These are phyloP conservation scores for Arachis monticola DNA, from an alignment of 331 rosid genomes.

Conservation along the genomic window DNA sequence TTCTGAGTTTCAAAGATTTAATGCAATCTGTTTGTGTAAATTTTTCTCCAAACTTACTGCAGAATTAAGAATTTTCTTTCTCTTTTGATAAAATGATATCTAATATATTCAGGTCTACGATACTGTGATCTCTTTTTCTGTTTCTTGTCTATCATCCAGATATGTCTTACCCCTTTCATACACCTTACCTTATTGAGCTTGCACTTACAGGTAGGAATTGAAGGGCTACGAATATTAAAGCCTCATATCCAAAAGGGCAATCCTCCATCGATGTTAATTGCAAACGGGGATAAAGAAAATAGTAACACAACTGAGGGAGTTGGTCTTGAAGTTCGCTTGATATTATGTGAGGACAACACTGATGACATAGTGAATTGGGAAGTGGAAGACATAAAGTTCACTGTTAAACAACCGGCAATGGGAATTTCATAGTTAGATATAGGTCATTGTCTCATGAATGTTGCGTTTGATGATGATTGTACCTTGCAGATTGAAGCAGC, in stretches of 20 bases:
- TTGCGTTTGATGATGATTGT: conserved; percentile 34
- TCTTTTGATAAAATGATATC: no score
- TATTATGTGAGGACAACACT: conserved; percentile 58
- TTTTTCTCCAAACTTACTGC: conserved; percentile 26
- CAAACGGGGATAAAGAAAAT: conserved; percentile 65
- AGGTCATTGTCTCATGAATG: conserved; percentile 13
- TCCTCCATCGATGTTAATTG: conserved; percentile 43
- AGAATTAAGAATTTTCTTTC: conserved; percentile 21
- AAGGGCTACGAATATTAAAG: conserved; percentile 84
- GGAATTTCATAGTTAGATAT: conserved; percentile 28
- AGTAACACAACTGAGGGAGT: conserved; percentile 64
- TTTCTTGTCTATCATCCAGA: conserved; percentile 20
- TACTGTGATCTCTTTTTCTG: conserved; percentile 17
- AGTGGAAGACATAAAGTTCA: conserved; percentile 84
- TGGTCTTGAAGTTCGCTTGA: conserved; percentile 70
- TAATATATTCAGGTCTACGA: no score
- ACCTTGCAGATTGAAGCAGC: conserved; percentile 77
- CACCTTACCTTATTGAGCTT: conserved; percentile 29
- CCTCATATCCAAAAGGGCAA: conserved; percentile 58
- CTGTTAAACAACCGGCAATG: conserved; percentile 82
- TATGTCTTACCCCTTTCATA: conserved; percentile 27
- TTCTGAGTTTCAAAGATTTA: conserved; percentile 28
- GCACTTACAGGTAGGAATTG: conserved; percentile 71
- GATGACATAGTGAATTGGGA: conserved; percentile 72
- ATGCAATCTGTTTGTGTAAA: conserved; percentile 1